A percentile compares a stretch with the other conserved stretches of the same genome.
Evolutionary conservation across 2,329 filamentous ascomycete species (phyloP).

Genomic region (Penicillium sp.): DNA sequence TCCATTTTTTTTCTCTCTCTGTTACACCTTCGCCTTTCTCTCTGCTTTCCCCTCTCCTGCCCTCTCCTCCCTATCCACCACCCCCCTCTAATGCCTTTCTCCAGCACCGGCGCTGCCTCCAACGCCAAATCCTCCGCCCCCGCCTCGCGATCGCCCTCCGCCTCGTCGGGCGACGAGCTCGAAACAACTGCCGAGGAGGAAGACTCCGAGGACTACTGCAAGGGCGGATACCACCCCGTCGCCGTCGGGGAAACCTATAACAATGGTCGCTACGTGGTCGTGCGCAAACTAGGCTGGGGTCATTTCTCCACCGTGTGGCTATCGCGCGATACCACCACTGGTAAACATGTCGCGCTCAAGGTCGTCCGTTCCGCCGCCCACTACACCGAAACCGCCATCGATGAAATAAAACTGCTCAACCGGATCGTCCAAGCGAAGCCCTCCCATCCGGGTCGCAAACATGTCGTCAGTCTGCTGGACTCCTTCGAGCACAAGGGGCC

Average conservation of each 20-base stretch:
- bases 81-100: slow-evolving; percentile 12
- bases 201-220: slow-evolving; percentile 99
- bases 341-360: slow-evolving; percentile 96
- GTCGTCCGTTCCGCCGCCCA: slow-evolving; percentile 96
- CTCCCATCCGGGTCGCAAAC: slow-evolving; percentile 87
- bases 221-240: slow-evolving; percentile 97
- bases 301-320: slow-evolving; percentile 98
- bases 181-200: slow-evolving; percentile 97
- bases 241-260: slow-evolving; percentile 96
- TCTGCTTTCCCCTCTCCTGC: not conserved
- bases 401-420: slow-evolving; percentile 98
- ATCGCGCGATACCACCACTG: slow-evolving; percentile 79
- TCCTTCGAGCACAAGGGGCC: slow-evolving; percentile 98
- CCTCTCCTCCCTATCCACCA: not conserved
- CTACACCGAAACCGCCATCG: slow-evolving; percentile 97
- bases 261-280: slow-evolving; percentile 92
- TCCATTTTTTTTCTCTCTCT: slow-evolving; percentile 5
- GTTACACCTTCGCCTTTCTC: not conserved
- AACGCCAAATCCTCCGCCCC: slow-evolving; percentile 36
- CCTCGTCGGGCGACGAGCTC: slow-evolving; percentile 78
- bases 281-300: slow-evolving; percentile 96
- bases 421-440: slow-evolving; percentile 96
- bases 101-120: slow-evolving; percentile 34
- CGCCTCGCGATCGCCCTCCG: slow-evolving; percentile 73
- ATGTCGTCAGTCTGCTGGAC: slow-evolving; percentile 94